These are phyloP conservation scores for Moesziomyces aphidis DNA, from an alignment of 1,284 basidiomycete species.

Conservation along the genomic window DNA sequence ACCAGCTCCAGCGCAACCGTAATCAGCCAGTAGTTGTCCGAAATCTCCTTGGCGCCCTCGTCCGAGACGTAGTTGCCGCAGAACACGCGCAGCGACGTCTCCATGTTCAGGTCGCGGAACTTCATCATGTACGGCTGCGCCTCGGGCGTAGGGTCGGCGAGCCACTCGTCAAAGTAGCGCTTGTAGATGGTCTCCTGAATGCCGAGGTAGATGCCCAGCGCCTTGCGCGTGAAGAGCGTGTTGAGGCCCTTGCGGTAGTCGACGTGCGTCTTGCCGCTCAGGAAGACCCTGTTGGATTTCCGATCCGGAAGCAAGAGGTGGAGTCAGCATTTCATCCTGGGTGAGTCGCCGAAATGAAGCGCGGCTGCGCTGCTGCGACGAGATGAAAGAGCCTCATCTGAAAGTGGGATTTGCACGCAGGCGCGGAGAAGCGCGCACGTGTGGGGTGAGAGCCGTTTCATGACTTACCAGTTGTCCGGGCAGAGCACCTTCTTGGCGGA, in stretches of 20 bases:
- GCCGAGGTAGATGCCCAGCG: conserved; percentile 80
- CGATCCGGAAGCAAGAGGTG: conserved; percentile 1
- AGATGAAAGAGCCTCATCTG: no score
- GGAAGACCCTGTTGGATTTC: conserved; percentile 82
- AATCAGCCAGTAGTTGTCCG: conserved; percentile 95
- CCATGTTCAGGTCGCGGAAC: conserved; percentile 95
- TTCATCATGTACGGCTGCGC: conserved; percentile 80
- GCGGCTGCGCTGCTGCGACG: not conserved
- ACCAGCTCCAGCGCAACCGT: conserved; percentile 95
- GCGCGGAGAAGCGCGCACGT: no score
- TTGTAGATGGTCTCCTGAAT: conserved; percentile 89
- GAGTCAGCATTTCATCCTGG: not conserved
- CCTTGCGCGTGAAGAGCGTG: conserved; percentile 84
- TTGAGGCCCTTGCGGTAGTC: conserved; percentile 94
- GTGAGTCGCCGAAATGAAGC: not conserved
- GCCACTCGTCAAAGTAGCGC: conserved; percentile 75
- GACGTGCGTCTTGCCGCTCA: conserved; percentile 91
- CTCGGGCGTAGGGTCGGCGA: conserved; percentile 58
- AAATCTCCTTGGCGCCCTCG: conserved; percentile 81
- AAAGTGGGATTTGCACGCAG: no score
- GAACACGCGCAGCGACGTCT: conserved; percentile 94
- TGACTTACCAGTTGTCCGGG: conserved; percentile 84
- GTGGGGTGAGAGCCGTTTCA: not conserved
- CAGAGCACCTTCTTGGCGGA: conserved; percentile 89
- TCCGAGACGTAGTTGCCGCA: conserved; percentile 90